Evolutionary conservation across 164 flowering plant genomes (phyloP), one percentile per base, ranked within the genome.

Genomic region (Chloranthus sessilifolius): DNA sequence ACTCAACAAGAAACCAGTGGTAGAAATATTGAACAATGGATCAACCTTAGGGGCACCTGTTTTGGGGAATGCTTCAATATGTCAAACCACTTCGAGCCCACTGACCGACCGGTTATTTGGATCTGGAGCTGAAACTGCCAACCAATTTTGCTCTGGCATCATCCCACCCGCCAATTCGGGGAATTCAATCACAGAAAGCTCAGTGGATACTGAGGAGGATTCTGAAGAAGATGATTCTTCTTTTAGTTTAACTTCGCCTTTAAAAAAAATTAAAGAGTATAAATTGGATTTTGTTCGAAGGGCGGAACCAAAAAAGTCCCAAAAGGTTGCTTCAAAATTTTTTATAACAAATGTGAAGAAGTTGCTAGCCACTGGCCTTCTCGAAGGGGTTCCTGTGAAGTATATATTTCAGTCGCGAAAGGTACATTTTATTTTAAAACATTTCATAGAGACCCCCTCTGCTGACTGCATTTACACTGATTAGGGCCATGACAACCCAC

Each of bases 361-460:
- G 53, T 68, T 82, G 70, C 50, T 82, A 40, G 64, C 85, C 37
- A 82, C 89, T 52, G 89, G 85, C 17, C 78, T 82, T 68, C 82
- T 82, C 53, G 89, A 82, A 56, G 89, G 83, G 21, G 85, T 82
- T 21, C 81, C 74, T 37, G 79, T 82, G n/a, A 80, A 74, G 69
- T 80, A 82, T 55, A 62, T 79, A 40, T 59, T 82, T 19, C 55
- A 72, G 69, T 58, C 81, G 45, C 76, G 79, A 5, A 78, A 82
- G 85, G 89, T 82, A 58, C 33, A 9, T 19, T 3, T 26, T 26
- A 9, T n/a, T n/a, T n/a, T 10, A 4, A 22, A 10, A 43, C 25
- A 20, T 1, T 35, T n/a, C n/a, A n/a, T n/a, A n/a, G n/a, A n/a
- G n/a, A n/a, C n/a, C n/a, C n/a, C n/a, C n/a, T n/a, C n/a, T n/a